Evolutionary conservation across 1,139 yeast species (phyloP).

Genomic region (Pneumocystis murina): DNA sequence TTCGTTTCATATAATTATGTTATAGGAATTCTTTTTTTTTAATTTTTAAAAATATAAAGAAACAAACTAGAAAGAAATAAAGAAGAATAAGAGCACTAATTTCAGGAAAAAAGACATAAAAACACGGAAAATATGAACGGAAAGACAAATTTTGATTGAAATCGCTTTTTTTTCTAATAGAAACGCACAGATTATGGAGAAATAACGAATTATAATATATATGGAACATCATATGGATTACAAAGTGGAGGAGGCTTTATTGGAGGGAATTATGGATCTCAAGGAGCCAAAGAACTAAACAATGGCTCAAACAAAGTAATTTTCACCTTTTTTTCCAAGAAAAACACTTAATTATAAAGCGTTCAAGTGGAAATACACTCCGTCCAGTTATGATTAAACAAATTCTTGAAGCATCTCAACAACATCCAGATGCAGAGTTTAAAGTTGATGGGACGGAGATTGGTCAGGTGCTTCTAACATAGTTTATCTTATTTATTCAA

Average conservation of each 20-base stretch:
- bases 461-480: slow-evolving; percentile 23
- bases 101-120: too few species aligned
- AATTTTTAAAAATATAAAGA: too few species aligned
- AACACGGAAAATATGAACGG: background rate
- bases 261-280: background rate
- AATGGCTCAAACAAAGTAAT: background rate
- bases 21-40: too few species aligned
- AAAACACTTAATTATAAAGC: background rate
- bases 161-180: background rate
- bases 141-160: background rate
- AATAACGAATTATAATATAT: background rate
- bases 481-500: slow-evolving; percentile 7
- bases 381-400: slow-evolving; percentile 81
- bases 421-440: slow-evolving; percentile 65
- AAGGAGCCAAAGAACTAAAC: background rate
- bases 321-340: too few species aligned
- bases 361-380: background rate
- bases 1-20: too few species aligned
- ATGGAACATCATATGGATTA: background rate
- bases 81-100: too few species aligned
- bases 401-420: slow-evolving; percentile 48
- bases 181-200: background rate
- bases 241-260: background rate
- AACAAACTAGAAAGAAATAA: too few species aligned
- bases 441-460: slow-evolving; percentile 47